phyloP scores from a whole-genome alignment of 768 basidiomycete genomes.

The Boletus fagicola region DNA sequence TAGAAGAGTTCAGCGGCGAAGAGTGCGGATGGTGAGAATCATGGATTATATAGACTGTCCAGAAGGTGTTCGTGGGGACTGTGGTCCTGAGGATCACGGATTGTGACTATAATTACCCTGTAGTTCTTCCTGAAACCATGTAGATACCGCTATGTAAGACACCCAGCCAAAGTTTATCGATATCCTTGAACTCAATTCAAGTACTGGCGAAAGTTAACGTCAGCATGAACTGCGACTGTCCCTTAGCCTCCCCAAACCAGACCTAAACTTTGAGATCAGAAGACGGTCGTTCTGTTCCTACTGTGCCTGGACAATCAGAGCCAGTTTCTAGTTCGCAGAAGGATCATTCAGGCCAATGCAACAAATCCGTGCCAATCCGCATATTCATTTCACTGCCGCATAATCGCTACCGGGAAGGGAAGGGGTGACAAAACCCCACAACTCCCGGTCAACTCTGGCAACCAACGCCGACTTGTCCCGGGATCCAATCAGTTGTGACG shows the following conservation, averaged over 20 bases:
- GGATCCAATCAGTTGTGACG: background rate
- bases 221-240: too few species aligned
- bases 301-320: too few species aligned
- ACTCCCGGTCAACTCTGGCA: background rate
- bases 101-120: slow-evolving; percentile 2
- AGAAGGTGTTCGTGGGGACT: background rate
- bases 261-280: too few species aligned
- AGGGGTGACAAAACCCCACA: background rate
- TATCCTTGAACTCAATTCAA: background rate
- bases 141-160: background rate
- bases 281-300: too few species aligned
- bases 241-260: too few species aligned
- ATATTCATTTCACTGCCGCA: background rate
- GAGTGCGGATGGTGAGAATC: slow-evolving; percentile 67
- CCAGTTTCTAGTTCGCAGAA: too few species aligned
- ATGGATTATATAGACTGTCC: background rate
- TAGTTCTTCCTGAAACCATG: background rate
- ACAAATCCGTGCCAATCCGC: background rate
- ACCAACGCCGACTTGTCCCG: background rate
- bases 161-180: too few species aligned
- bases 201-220: background rate
- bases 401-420: background rate
- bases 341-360: background rate
- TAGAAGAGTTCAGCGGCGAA: slow-evolving; percentile 59
- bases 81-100: background rate